Conservation (phyloP, 306 rosid genomes). For the Rubus idaeus region DNA sequence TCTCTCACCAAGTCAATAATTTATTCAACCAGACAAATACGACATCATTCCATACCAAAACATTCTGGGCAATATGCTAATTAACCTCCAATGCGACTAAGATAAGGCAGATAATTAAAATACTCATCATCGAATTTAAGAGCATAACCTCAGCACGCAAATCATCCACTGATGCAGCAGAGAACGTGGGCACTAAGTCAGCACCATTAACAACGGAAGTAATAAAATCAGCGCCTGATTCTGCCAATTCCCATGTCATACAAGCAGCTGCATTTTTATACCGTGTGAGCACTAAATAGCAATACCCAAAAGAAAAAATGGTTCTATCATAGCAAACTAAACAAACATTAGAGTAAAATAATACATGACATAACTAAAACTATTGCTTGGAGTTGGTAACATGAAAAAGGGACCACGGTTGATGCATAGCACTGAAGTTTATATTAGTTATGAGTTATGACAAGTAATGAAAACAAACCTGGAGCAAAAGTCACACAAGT, state of each 20-base stretch:
- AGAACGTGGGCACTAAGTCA: constrained; percentile 94
- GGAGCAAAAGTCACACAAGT: constrained; percentile 92
- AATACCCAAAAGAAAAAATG: constrained; percentile 4
- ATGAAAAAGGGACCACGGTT: constrained; percentile 7
- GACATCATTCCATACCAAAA: not conserved
- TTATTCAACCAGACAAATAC: not conserved
- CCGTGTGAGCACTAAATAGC: constrained; percentile 28
- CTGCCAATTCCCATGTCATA: constrained; percentile 99
- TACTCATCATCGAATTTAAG: constrained; percentile 9
- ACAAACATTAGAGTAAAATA: not conserved
- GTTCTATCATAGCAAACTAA: not conserved
- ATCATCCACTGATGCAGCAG: constrained; percentile 94
- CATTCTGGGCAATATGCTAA: not conserved
- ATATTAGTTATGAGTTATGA: constrained; percentile 16
- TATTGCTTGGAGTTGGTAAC: constrained; percentile 6
- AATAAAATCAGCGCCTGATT: constrained; percentile 68
- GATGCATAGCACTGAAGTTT: not conserved
- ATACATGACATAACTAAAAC: constrained; percentile 12
- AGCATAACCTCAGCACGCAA: constrained; percentile 81
- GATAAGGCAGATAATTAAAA: not conserved
- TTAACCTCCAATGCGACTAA: not conserved
- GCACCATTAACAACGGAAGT: constrained; percentile 92
- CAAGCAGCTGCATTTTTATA: constrained; percentile 79
- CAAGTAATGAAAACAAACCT: constrained; percentile 44
- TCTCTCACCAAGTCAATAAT: not conserved